Base-by-base conservation (phyloP, 2,329 filamentous ascomycete genomes). In the Tolypocladium cylindrosporum region DNA sequence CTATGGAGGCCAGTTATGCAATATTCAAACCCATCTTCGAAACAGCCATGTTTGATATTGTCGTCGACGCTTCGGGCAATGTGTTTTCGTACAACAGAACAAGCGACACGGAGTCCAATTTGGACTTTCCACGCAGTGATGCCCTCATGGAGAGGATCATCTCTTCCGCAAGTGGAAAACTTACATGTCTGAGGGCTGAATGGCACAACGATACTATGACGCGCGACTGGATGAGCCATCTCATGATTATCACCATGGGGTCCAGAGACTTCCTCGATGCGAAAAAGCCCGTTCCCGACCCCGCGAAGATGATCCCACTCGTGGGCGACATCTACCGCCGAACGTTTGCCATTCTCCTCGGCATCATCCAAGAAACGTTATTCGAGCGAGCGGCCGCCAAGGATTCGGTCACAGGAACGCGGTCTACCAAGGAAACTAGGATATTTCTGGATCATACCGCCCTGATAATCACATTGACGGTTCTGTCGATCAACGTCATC, bases 381-480 rank as follows among this genome's bases (percentile, higher is more conserved):
- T 73, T 83, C 16, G 62, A 71, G 0, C 55, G 61, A 0, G 43
- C 56, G 0, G 9, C 60, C 0, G 21, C 24, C 0, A 19, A 58
- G 0, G 13, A n/a, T 0, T 1, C 52, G 0, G 36, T 69, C 0
- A 5, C 60, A 0, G 72, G 66, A 0, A 59, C 57, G 2, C 55
- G 62, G 0, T 56, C 66, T 0, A 63, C 61, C 0, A 57, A 58
- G 0, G 72, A 79, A 24, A 73, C 68, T 0, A 71, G 78, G 0
- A 73, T 85, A 0, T 81, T 85, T 53, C 66, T 85, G 39, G 77
- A 78, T 0, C 61, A 62, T 0, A 59, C 73, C 0, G 77, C 82
- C 24, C 79, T 82, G 52, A 63, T 70, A 4, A 72, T 83, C 1
- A 71, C 74, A 0, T 66, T 79, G 7, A 60, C 58, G 0, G 75